Conservation (phyloP, 331 rosid genomes). For the Malus hybrid region DNA sequence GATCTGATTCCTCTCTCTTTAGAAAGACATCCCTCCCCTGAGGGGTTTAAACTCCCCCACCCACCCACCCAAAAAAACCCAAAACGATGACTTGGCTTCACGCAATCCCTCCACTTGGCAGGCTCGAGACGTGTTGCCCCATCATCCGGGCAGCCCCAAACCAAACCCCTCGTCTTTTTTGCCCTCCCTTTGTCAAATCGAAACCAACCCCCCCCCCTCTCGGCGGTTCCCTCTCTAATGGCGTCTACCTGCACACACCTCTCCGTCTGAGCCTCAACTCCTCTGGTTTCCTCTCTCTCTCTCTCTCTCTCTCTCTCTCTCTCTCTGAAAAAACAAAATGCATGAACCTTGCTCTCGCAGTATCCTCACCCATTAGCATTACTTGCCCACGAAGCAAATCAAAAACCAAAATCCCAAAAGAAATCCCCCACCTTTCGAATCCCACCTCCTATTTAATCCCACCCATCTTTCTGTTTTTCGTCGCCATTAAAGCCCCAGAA, state of each 20-base stretch:
- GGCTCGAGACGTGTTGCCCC: neutral
- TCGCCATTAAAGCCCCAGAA: neutral
- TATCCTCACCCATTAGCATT: neutral
- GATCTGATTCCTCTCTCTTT: too few relatives aligned
- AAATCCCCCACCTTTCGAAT: neutral
- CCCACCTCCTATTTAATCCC: neutral
- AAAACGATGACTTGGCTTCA: neutral
- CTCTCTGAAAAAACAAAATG: neutral
- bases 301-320: neutral
- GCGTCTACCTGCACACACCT: conserved; percentile 15
- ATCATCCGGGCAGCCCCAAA: neutral
- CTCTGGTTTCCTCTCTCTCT: neutral
- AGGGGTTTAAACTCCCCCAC: too few relatives aligned
- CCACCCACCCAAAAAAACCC: too few relatives aligned
- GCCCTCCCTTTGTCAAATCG: too few relatives aligned
- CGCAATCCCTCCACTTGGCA: too few relatives aligned
- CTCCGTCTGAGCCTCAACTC: neutral
- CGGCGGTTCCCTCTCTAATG: neutral
- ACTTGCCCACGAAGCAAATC: conserved; percentile 26
- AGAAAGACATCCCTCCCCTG: too few relatives aligned
- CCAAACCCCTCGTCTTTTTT: too few relatives aligned
- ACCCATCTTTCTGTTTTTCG: neutral
- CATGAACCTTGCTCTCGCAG: conserved; percentile 4
- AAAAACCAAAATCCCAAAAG: neutral
- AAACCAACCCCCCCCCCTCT: too few relatives aligned